Evolutionary conservation across 164 flowering plant species (phyloP).

Genomic region (Buxus sempervirens): DNA sequence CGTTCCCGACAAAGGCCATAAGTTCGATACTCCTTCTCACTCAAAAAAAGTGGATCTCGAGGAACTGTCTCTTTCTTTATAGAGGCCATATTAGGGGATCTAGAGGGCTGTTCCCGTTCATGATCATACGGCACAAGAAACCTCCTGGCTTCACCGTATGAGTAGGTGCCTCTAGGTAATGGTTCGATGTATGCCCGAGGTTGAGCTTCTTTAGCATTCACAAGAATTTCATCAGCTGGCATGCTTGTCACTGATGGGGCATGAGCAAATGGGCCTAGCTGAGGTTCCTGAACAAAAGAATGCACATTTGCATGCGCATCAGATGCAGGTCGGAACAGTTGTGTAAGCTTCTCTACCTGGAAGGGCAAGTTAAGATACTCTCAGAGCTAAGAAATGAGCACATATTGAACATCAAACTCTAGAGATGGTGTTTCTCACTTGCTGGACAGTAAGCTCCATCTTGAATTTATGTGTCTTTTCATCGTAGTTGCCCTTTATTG

Average conservation of each 20-base stretch:
- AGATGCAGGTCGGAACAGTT: constrained; percentile 48
- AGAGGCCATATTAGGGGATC: constrained; percentile 18
- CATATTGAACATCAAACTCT: background rate
- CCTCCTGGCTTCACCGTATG: constrained; percentile 16
- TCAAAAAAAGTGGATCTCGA: constrained; percentile 30
- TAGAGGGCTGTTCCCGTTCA: constrained; percentile 26
- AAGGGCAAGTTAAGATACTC: constrained; percentile 3
- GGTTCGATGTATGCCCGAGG: constrained; percentile 16
- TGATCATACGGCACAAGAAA: constrained; percentile 18
- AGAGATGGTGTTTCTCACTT: constrained; percentile 37
- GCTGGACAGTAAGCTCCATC: constrained; percentile 54
- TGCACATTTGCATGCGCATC: constrained; percentile 25
- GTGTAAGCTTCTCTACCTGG: constrained; percentile 55
- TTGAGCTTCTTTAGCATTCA: constrained; percentile 21
- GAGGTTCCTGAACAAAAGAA: constrained; percentile 11
- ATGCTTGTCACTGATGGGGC: constrained; percentile 16
- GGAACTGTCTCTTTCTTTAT: constrained; percentile 14
- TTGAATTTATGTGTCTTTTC: constrained; percentile 53
- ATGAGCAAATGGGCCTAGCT: background rate
- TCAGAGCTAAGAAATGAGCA: constrained; percentile 10
- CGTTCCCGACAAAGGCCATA: constrained; percentile 29
- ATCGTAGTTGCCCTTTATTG: constrained; percentile 60
- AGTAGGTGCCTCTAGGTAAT: constrained; percentile 16
- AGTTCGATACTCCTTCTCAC: constrained; percentile 33
- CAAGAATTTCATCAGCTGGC: constrained; percentile 13